Base-by-base conservation (phyloP, 768 basidiomycete species). In the Boletus fagicola region DNA sequence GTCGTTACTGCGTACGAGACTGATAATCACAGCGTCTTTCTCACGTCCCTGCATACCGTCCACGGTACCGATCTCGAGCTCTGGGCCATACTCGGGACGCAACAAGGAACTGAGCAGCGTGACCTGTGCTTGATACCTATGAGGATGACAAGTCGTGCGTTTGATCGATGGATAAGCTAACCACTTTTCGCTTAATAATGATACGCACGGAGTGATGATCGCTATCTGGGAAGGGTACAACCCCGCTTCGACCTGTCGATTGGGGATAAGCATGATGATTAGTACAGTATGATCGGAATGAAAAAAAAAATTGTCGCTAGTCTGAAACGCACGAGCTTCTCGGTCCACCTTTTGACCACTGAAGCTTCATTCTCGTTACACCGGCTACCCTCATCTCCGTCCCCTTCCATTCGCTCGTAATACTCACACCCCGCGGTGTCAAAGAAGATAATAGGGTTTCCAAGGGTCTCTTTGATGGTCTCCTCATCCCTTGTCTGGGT, bases 41-140 rank as follows among this genome's bases (percentile, higher is more conserved):
- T 99, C 96, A 49, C 97, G 83, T 0, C 96, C 96, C 76, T 99
- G 97, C 87, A 98, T 91, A 0, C 94, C 94, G 67, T 98, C 97
- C 1, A 98, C 94, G 0, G 90, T 92, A 1, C 95, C 97, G 44
- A 97, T 92, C 63, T 98, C 94, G 1, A 98, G 80, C 26, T 76
- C 75, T 0, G 77, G 70, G 0, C 88, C 89, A 64, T 90, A 80
- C n/a, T 75, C 68, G 0, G 88, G 85, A 24, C 88, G 84, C 20
- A 99, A 75, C 43, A 93, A 75, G 0, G 88, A 85, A 0, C 91
- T 83, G 39, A 98, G 77, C 1, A 94, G 79, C 3, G 88, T 83
- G 4, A 98, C 95, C 72, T 99, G 97, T 0, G 94, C 92, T 76
- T 97, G 94, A 73, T 99, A 96, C 49, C 90, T 68, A 35, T 40